Conservation (phyloP, 2,329 filamentous ascomycete genomes). For the Trichoderma aggressivum region DNA sequence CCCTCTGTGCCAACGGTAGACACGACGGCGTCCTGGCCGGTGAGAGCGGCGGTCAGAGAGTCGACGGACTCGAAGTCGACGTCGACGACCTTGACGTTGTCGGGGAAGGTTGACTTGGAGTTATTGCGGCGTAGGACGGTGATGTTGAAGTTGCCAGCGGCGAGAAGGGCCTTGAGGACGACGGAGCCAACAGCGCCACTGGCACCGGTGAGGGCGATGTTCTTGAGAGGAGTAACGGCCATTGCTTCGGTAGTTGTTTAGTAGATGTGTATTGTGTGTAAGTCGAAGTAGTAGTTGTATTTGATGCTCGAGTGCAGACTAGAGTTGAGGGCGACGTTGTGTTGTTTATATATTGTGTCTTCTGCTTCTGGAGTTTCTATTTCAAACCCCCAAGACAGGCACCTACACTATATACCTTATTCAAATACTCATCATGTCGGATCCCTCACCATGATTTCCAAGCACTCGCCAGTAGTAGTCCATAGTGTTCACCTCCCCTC, state of each 20-base stretch:
- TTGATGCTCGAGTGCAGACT: background rate
- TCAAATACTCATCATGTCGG: background rate
- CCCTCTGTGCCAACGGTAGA: conserved; percentile 34
- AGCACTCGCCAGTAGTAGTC: background rate
- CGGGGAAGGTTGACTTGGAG: conserved; percentile 38
- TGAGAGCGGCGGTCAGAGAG: conserved; percentile 49
- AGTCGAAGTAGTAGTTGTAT: background rate
- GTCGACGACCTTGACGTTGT: conserved; percentile 30
- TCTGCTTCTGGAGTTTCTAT: background rate
- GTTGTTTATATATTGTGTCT: background rate
- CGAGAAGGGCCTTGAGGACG: conserved; percentile 31
- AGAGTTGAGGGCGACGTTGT: background rate
- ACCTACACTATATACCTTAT: background rate
- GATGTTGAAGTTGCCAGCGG: conserved; percentile 35
- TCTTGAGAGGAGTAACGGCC: conserved; percentile 34
- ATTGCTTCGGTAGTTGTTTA: conserved; percentile 20
- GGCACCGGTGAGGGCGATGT: conserved; percentile 38
- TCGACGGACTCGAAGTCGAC: conserved; percentile 42
- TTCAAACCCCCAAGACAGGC: background rate
- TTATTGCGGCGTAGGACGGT: conserved; percentile 36
- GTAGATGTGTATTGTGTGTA: background rate
- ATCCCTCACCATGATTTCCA: background rate
- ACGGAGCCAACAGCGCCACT: conserved; percentile 34
- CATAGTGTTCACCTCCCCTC: background rate
- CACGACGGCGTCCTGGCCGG: conserved; percentile 56